Conservation (phyloP, 2,329 filamentous ascomycete species). For the Truncatella angustata region DNA sequence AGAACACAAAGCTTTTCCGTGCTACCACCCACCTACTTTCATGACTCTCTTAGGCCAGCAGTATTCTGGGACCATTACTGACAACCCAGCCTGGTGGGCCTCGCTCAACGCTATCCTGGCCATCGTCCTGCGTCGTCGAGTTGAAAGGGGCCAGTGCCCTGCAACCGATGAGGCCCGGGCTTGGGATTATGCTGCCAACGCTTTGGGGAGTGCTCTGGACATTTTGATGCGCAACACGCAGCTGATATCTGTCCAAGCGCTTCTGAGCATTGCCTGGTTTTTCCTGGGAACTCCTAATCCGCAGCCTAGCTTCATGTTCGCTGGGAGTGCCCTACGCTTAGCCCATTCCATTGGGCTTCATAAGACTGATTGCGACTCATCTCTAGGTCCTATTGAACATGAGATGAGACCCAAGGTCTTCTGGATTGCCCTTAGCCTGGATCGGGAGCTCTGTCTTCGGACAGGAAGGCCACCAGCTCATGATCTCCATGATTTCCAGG, state of each 20-base stretch:
- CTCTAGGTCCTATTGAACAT: background rate
- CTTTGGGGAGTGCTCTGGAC: background rate
- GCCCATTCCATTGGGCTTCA: conserved; percentile 4
- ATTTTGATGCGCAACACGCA: conserved; percentile 6
- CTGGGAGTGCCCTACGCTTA: background rate
- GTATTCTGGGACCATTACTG: background rate
- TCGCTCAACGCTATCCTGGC: conserved; percentile 1
- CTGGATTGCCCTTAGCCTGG: background rate
- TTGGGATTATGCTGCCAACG: background rate
- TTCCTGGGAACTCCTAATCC: conserved; percentile 4
- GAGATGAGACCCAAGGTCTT: background rate
- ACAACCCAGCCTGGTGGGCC: background rate
- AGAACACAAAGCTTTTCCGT: background rate
- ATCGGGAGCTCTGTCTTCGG: background rate
- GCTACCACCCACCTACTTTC: conserved; percentile 1
- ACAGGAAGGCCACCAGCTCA: conserved; percentile 1
- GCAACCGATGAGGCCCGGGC: background rate
- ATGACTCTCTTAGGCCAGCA: background rate
- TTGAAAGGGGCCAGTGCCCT: background rate
- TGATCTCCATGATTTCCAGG: background rate
- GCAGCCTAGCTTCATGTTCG: conserved; percentile 4
- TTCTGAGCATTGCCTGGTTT: conserved; percentile 1
- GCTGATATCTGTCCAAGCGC: conserved; percentile 4
- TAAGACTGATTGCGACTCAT: background rate
- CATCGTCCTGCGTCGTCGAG: background rate